Conservation (phyloP, 2,329 filamentous ascomycete genomes). For the Penicillium capsulatum region DNA sequence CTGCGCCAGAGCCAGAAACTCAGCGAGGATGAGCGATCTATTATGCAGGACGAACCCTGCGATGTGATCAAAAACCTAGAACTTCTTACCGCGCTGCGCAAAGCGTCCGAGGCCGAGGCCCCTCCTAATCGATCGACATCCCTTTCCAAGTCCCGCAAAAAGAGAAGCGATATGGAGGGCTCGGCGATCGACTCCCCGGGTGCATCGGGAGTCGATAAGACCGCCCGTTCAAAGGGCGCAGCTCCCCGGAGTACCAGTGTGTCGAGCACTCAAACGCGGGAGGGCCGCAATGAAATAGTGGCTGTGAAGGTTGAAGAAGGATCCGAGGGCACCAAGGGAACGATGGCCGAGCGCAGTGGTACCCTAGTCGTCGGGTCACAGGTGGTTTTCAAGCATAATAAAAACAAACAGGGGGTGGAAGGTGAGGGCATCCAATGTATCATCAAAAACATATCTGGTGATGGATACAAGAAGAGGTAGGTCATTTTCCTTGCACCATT, state of each 20-base stretch:
- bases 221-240: conserved; percentile 42
- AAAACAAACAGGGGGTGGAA: conserved; percentile 49
- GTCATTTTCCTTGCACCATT: conserved; percentile 10
- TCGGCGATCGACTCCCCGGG: conserved; percentile 45
- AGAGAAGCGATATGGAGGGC: conserved; percentile 44
- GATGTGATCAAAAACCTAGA: conserved; percentile 50
- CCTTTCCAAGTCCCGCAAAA: conserved; percentile 45
- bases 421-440: conserved; percentile 66
- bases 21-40: conserved; percentile 47
- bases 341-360: conserved; percentile 43
- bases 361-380: conserved; percentile 46
- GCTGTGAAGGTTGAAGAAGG: conserved; percentile 45
- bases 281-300: conserved; percentile 35
- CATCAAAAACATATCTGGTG: conserved; percentile 69
- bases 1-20: conserved; percentile 47
- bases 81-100: conserved; percentile 47
- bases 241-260: conserved; percentile 42
- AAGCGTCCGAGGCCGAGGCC: conserved; percentile 46
- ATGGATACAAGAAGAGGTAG: conserved; percentile 64
- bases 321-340: conserved; percentile 40
- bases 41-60: conserved; percentile 47
- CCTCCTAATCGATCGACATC: conserved; percentile 36
- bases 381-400: conserved; percentile 50
- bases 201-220: conserved; percentile 43
- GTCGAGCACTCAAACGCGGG: conserved; percentile 40